Conservation (phyloP, 2,329 filamentous ascomycete genomes). For the Amauroascus niger region DNA sequence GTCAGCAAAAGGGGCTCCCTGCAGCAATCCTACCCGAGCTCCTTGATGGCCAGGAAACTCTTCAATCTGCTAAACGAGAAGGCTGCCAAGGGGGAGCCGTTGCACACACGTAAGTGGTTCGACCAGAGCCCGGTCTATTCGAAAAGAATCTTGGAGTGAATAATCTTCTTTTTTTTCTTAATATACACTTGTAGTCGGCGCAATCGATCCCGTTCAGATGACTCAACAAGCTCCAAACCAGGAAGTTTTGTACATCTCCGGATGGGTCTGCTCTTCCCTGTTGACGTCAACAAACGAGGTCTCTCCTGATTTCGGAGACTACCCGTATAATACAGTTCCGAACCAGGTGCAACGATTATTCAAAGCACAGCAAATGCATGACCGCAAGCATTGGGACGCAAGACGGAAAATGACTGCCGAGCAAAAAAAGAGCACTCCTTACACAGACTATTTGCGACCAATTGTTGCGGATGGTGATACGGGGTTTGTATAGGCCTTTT, state of each 20-base stretch:
- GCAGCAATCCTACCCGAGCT: conserved; percentile 81
- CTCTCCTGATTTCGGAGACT: conserved; percentile 94
- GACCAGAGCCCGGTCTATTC: too few relatives aligned
- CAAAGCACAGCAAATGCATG: conserved; percentile 94
- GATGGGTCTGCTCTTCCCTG: conserved; percentile 93
- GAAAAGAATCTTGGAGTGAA: too few relatives aligned
- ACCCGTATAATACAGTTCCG: conserved; percentile 96
- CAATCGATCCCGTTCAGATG: conserved; percentile 98
- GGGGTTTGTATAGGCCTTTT: conserved; percentile 39
- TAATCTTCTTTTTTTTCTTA: too few relatives aligned
- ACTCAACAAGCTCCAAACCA: conserved; percentile 94
- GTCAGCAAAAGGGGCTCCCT: conserved; percentile 87
- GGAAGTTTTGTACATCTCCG: conserved; percentile 90
- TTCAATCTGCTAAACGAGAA: conserved; percentile 80
- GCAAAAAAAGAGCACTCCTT: conserved; percentile 65
- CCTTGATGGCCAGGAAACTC: conserved; percentile 86
- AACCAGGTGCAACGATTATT: conserved; percentile 94
- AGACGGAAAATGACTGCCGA: conserved; percentile 67
- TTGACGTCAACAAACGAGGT: conserved; percentile 94
- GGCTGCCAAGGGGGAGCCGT: conserved; percentile 67
- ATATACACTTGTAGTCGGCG: conserved; percentile 64
- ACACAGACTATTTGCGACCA: conserved; percentile 83
- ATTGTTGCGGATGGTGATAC: conserved; percentile 97
- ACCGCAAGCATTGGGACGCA: conserved; percentile 86
- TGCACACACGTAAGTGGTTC: conserved; percentile 68